Conservation (phyloP, 352 stramenopile species). For the Globisporangium rhizosaccharum region DNA sequence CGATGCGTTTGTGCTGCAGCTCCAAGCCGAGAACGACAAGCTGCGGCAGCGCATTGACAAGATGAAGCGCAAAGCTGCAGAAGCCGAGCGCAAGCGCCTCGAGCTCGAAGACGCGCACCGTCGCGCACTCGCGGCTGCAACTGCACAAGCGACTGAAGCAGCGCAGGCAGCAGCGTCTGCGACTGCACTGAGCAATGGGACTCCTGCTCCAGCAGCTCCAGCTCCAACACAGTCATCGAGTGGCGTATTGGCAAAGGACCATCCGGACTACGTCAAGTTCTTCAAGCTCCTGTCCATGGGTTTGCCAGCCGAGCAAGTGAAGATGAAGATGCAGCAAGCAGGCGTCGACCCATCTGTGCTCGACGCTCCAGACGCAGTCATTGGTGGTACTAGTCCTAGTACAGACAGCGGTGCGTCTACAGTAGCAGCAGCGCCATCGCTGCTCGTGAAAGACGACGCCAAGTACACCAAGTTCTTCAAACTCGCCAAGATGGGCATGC, state of each 20-base stretch:
- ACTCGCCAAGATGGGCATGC: constrained; percentile 94
- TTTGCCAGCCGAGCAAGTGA: constrained; percentile 72
- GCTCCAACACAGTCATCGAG: constrained; percentile 10
- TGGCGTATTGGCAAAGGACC: constrained; percentile 55
- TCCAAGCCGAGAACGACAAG: constrained; percentile 78
- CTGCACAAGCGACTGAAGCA: constrained; percentile 6
- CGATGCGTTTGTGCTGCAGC: constrained; percentile 30
- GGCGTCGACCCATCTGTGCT: constrained; percentile 62
- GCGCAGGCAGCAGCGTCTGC: constrained; percentile 8
- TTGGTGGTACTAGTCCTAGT: constrained; percentile 27
- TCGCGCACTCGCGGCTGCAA: constrained; percentile 16
- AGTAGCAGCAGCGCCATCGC: constrained; percentile 11
- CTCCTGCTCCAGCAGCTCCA: constrained; percentile 5
- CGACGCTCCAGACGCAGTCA: constrained; percentile 61
- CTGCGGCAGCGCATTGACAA: constrained; percentile 66
- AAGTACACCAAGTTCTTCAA: constrained; percentile 96
- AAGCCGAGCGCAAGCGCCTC: constrained; percentile 46
- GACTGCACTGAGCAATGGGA: constrained; percentile 3
- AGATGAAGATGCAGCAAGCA: constrained; percentile 81
- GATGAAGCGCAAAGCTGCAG: constrained; percentile 59
- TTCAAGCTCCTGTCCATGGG: constrained; percentile 85
- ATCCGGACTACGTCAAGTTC: constrained; percentile 74
- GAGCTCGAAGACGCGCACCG: constrained; percentile 50
- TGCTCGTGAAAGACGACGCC: constrained; percentile 66
- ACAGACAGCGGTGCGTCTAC: not conserved